Evolutionary conservation across 208 protist genomes (phyloP).

Genomic region (Leishmania arabica): DNA sequence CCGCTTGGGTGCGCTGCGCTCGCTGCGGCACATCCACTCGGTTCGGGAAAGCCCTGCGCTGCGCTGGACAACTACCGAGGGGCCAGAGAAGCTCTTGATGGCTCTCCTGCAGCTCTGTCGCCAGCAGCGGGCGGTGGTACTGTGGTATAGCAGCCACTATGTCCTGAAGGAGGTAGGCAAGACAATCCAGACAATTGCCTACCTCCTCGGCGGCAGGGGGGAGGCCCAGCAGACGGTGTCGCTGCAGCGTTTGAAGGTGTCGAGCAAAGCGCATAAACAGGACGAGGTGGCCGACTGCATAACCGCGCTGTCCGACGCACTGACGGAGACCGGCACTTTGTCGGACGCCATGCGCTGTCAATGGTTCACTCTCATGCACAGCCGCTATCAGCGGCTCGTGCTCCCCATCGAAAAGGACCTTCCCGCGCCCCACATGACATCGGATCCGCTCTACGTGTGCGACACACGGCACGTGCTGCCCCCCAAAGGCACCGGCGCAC

Average conservation of each 20-base stretch:
- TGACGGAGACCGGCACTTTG: slow-evolving; percentile 9
- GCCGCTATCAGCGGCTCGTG: slow-evolving; percentile 56
- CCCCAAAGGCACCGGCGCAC: slow-evolving; percentile 5
- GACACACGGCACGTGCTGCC: slow-evolving; percentile 34
- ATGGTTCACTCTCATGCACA: slow-evolving; percentile 52
- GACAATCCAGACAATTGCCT: slow-evolving; percentile 44
- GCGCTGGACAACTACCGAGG: slow-evolving; percentile 47
- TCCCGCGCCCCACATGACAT: slow-evolving; percentile 40
- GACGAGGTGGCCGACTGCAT: slow-evolving; percentile 35
- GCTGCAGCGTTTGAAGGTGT: slow-evolving; percentile 33
- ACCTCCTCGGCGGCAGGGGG: slow-evolving; percentile 38
- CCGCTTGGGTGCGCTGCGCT: slow-evolving; percentile 33
- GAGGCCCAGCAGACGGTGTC: slow-evolving; percentile 32
- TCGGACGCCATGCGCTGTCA: slow-evolving; percentile 15
- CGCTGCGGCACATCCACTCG: slow-evolving; percentile 22
- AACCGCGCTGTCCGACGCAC: background rate
- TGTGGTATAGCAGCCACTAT: slow-evolving; percentile 49
- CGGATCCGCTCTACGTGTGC: slow-evolving; percentile 48
- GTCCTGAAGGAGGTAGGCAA: slow-evolving; percentile 37
- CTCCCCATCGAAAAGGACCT: slow-evolving; percentile 57
- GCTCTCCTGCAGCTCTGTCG: slow-evolving; percentile 28
- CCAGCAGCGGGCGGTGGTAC: slow-evolving; percentile 31
- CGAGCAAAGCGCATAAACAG: slow-evolving; percentile 39
- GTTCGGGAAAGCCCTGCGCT: slow-evolving; percentile 39
- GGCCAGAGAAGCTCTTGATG: slow-evolving; percentile 40